Base-by-base conservation (phyloP, 2,329 filamentous ascomycete genomes). In the Albifimbria verrucaria region DNA sequence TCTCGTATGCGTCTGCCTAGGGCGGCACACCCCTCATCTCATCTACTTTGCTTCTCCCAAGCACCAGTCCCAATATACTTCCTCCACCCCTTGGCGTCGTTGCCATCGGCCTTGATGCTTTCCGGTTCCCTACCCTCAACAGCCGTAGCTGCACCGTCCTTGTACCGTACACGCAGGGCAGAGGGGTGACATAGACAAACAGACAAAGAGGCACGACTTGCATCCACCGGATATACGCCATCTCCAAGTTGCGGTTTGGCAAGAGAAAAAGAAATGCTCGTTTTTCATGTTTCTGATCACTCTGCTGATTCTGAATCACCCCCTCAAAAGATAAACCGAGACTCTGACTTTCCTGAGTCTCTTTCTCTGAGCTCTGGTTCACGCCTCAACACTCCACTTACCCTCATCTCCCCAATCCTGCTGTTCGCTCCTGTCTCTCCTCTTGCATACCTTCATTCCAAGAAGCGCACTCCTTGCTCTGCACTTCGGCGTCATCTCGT, bases 201-300 rank as follows among this genome's bases (percentile, higher is more conserved):
- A 39, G 32, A 39, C 32, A 39, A 15, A 39, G 32, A 39, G 32
- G 4, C 5, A 39, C 32, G 32, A 12, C 32, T n/a, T 39, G 32
- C 32, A 39, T 39, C 32, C 32, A n/a, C 32, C 32, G n/a, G 32
- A 39, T 39, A 70, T 66, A 64, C 57, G 58, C 60, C 59, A 56
- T 59, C 57, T 56, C 59, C 59, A 56, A 60, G 59, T 59, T 57
- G n/a, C 12, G n/a, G 24, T 23, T 24, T 47, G 44, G 23, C 32
- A 39, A 39, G 32, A 39, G 41, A 59, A 70, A 67, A 68, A 65
- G 67, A 66, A 70, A 70, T 64, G 63, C 62, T 55, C 60, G 25
- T 57, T 59, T 3, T 52, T 57, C 62, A 55, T 62, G 56, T 61
- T 59, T 57, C 54, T 59, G 57, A 62, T 64, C 56, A 52, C 61